Conservation (phyloP, 2,329 filamentous ascomycete species). For the Aspergillus jensenii region DNA sequence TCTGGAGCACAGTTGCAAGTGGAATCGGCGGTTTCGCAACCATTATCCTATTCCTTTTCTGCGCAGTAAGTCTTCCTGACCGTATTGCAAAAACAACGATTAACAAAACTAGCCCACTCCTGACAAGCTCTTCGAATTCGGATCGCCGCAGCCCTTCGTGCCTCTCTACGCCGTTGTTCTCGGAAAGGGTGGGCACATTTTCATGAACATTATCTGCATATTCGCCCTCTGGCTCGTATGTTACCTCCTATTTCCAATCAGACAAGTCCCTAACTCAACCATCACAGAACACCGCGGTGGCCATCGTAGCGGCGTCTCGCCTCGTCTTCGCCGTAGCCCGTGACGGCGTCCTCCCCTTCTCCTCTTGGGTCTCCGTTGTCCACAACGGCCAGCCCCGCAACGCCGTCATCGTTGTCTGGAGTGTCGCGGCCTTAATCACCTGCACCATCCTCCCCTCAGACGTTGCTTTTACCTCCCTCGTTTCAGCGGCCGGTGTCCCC, state of each 20-base stretch:
- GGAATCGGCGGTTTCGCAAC: conserved; percentile 56
- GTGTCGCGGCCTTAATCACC: conserved; percentile 53
- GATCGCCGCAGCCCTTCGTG: conserved; percentile 59
- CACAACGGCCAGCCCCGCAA: conserved; percentile 59
- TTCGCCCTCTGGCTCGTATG: conserved; percentile 52
- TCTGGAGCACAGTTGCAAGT: conserved; percentile 60
- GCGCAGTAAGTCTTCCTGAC: conserved; percentile 42
- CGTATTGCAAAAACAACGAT: neutral
- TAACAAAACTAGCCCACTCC: conserved; percentile 43
- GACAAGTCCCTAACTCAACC: neutral
- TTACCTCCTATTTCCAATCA: neutral
- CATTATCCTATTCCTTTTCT: conserved; percentile 62
- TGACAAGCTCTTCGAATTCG: conserved; percentile 54
- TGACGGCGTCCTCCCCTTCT: conserved; percentile 61
- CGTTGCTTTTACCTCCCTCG: conserved; percentile 55
- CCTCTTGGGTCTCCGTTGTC: conserved; percentile 57
- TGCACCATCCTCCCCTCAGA: conserved; percentile 60
- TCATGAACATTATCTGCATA: conserved; percentile 62
- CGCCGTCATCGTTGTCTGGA: conserved; percentile 60
- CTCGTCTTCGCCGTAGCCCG: conserved; percentile 63
- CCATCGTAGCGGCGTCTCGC: conserved; percentile 60
- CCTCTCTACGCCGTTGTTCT: conserved; percentile 58
- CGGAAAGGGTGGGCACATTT: conserved; percentile 57
- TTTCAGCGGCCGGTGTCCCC: conserved; percentile 54
- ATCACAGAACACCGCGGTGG: conserved; percentile 57